These are phyloP conservation scores for Hevea brasiliensis DNA, from an alignment of 345 rosid genomes.

Conservation along the genomic window DNA sequence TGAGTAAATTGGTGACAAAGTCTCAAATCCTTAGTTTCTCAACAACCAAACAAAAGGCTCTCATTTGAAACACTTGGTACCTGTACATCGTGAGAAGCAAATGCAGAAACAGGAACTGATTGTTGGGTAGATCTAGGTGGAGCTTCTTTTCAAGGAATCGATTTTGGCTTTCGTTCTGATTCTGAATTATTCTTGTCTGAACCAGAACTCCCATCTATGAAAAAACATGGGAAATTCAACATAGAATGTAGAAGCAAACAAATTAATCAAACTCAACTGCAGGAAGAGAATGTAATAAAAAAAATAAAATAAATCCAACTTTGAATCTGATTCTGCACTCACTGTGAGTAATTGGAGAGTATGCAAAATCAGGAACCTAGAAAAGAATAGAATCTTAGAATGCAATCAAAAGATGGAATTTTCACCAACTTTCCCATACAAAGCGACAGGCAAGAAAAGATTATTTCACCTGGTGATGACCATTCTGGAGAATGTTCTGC, in stretches of 20 bases:
- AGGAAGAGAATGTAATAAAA: constrained; percentile 10
- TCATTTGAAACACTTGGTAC: constrained; percentile 28
- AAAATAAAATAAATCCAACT: constrained; percentile 26
- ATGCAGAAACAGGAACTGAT: constrained; percentile 36
- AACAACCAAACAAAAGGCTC: constrained; percentile 14
- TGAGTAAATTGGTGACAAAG: background rate
- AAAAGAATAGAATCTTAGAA: constrained; percentile 47
- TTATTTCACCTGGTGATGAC: constrained; percentile 72
- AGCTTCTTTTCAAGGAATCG: constrained; percentile 51
- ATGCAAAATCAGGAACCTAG: constrained; percentile 65
- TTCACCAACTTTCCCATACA: constrained; percentile 26
- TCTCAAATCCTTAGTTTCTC: background rate
- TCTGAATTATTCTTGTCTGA: constrained; percentile 67
- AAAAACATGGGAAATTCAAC: constrained; percentile 8
- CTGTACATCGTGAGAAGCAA: constrained; percentile 55
- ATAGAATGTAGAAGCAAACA: background rate
- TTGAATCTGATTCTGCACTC: constrained; percentile 53
- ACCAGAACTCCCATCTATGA: constrained; percentile 68
- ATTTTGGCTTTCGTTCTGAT: constrained; percentile 66
- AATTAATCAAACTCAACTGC: constrained; percentile 7
- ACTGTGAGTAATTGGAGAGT: constrained; percentile 71
- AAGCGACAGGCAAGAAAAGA: constrained; percentile 20
- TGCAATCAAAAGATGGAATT: constrained; percentile 22
- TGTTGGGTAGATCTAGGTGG: constrained; percentile 49
- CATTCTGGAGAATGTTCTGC: constrained; percentile 64